phyloP scores from a whole-genome alignment of 495 filamentous ascomycete genomes.

The Talaromyces borbonicus region DNA sequence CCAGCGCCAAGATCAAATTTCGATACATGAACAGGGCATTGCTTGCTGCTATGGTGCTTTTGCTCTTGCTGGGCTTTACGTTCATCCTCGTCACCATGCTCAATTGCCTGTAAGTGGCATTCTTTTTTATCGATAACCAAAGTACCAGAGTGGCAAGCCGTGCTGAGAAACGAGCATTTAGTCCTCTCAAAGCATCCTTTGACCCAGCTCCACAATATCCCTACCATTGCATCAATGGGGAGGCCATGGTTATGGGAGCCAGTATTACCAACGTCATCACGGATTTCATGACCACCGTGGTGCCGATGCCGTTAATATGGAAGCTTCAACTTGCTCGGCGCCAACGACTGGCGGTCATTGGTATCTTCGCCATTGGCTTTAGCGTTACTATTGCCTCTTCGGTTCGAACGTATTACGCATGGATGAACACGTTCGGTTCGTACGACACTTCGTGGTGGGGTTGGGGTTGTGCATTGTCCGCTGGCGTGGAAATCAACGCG shows the following conservation, averaged over 20 bases:
- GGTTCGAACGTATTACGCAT: constrained; percentile 44
- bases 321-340: constrained; percentile 42
- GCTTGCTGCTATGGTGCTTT: constrained; percentile 35
- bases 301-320: constrained; percentile 52
- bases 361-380: constrained; percentile 49
- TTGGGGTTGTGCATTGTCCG: constrained; percentile 43
- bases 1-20: constrained; percentile 27
- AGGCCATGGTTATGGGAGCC: constrained; percentile 37
- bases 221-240: constrained; percentile 40
- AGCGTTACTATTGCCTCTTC: constrained; percentile 48
- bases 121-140: neutral
- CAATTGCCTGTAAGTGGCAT: constrained; percentile 43
- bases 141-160: constrained; percentile 1
- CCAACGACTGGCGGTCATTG: constrained; percentile 45
- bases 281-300: constrained; percentile 45
- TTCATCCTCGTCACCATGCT: constrained; percentile 44
- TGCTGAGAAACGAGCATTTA: constrained; percentile 12
- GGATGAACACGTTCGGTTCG: constrained; percentile 35
- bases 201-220: constrained; percentile 22
- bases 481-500: constrained; percentile 47
- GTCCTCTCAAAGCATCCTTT: constrained; percentile 48
- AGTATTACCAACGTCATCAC: constrained; percentile 52
- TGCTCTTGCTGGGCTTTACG: constrained; percentile 29
- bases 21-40: constrained; percentile 18
- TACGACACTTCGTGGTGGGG: constrained; percentile 46